phyloP scores from a whole-genome alignment of 2,329 filamentous ascomycete genomes.

The Nothophoma quercina region DNA sequence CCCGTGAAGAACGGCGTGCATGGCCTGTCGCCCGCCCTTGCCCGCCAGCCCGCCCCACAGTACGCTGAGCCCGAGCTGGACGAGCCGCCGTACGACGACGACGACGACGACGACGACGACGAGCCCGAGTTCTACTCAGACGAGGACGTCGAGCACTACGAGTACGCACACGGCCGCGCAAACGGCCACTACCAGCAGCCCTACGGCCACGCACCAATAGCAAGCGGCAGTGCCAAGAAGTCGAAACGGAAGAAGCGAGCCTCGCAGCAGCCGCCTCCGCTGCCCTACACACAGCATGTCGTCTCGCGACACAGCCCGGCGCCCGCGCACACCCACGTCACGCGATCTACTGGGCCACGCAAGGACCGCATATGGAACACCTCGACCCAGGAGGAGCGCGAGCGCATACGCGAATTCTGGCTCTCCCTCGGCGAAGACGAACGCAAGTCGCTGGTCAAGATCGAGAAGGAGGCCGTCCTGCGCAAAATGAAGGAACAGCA shows the following conservation, averaged over 20 bases:
- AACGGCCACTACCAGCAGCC: slow-evolving; percentile 43
- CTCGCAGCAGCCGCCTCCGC: slow-evolving; percentile 47
- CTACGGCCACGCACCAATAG: slow-evolving; percentile 34
- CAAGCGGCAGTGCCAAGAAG: slow-evolving; percentile 54
- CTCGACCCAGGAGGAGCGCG: slow-evolving; percentile 89
- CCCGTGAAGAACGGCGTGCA: slow-evolving; percentile 4
- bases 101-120: too few relatives aligned
- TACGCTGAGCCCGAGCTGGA: slow-evolving; percentile 56
- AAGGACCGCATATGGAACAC: slow-evolving; percentile 98
- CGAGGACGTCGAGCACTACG: slow-evolving; percentile 43
- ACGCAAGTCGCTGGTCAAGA: slow-evolving; percentile 92
- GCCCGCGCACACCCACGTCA: slow-evolving; percentile 53
- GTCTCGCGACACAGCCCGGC: slow-evolving; percentile 50
- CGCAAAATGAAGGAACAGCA: slow-evolving; percentile 99
- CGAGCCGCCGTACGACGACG: slow-evolving; percentile 44
- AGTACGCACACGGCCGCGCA: slow-evolving; percentile 39
- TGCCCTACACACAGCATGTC: slow-evolving; percentile 39
- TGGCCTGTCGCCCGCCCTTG: slow-evolving; percentile 17
- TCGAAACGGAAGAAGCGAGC: slow-evolving; percentile 75
- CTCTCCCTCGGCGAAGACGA: slow-evolving; percentile 92
- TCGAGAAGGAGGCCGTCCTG: slow-evolving; percentile 96
- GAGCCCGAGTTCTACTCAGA: slow-evolving; percentile 52
- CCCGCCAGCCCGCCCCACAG: slow-evolving; percentile 46
- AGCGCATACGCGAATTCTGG: slow-evolving; percentile 99
- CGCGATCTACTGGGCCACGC: slow-evolving; percentile 54